phyloP scores from a whole-genome alignment of 2,329 filamentous ascomycete genomes.

The Beauveria bassiana region DNA sequence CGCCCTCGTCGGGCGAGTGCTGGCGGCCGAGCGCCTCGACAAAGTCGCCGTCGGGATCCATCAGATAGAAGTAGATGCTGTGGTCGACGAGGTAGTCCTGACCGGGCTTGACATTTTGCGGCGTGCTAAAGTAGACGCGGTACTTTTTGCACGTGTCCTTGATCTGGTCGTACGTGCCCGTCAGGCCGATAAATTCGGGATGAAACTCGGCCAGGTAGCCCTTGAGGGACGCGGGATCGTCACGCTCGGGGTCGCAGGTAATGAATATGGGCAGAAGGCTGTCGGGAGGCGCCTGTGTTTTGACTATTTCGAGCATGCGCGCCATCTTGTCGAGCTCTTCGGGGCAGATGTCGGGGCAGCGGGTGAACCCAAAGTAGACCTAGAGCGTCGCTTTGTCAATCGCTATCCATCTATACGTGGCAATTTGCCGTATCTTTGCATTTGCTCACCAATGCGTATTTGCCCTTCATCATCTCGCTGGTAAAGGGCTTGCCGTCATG shows the following conservation, averaged over 20 bases:
- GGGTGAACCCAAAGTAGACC: slow-evolving; percentile 98
- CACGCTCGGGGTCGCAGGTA: slow-evolving; percentile 88
- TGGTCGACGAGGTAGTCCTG: slow-evolving; percentile 98
- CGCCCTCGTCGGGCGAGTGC: slow-evolving; percentile 81
- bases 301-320: slow-evolving; percentile 74
- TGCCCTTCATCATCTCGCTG: slow-evolving; percentile 75
- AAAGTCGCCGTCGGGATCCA: slow-evolving; percentile 98
- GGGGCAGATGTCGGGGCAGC: slow-evolving; percentile 97
- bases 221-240: slow-evolving; percentile 78
- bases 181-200: slow-evolving; percentile 74
- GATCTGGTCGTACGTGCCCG: slow-evolving; percentile 87
- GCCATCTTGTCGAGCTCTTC: slow-evolving; percentile 99
- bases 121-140: slow-evolving; percentile 94
- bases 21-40: slow-evolving; percentile 94
- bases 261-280: slow-evolving; percentile 76
- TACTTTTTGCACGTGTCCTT: slow-evolving; percentile 94
- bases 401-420: not conserved
- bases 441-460: slow-evolving; percentile 63
- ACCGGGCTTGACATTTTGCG: slow-evolving; percentile 76
- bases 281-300: slow-evolving; percentile 39
- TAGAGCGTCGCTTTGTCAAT: slow-evolving; percentile 24
- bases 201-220: slow-evolving; percentile 90
- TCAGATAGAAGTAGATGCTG: slow-evolving; percentile 98
- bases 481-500: slow-evolving; percentile 73
- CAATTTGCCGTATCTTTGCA: not conserved